A percentile compares a stretch with the other conserved stretches of the same genome.
Conservation (phyloP, 331 rosid genomes). For the Telfairia occidentalis region DNA sequence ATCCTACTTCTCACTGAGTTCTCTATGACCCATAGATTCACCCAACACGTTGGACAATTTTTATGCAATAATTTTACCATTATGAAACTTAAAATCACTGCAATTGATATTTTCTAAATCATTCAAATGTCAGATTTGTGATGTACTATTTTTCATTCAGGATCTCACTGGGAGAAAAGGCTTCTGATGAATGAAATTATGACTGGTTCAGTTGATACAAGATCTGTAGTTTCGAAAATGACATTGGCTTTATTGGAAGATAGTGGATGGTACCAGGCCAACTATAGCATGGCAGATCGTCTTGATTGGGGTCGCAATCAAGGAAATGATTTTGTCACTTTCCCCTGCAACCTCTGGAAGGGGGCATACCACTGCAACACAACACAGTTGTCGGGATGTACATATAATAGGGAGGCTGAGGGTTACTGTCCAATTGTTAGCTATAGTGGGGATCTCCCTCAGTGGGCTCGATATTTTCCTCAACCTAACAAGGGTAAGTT, state of each 20-base stretch:
- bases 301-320: conserved; percentile 98
- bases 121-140: neutral
- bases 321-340: conserved; percentile 73
- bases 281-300: conserved; percentile 87
- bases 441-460: conserved; percentile 86
- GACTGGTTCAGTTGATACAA: conserved; percentile 98
- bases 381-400: conserved; percentile 89
- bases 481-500: conserved; percentile 79
- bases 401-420: conserved; percentile 97
- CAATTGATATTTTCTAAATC: neutral
- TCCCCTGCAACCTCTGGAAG: conserved; percentile 91
- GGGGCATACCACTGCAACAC: conserved; percentile 93
- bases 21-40: neutral
- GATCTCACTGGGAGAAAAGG: conserved; percentile 98
- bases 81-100: neutral
- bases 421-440: conserved; percentile 94
- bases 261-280: conserved; percentile 97
- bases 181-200: conserved; percentile 94
- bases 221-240: conserved; percentile 97
- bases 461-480: conserved; percentile 88
- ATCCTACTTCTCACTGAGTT: neutral
- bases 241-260: conserved; percentile 89
- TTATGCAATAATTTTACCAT: neutral
- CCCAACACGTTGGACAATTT: no score
- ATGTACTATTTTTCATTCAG: conserved; percentile 24